Evolutionary conservation across 2,329 filamentous ascomycete genomes (phyloP).

Genomic region (Talaromyces piceae): DNA sequence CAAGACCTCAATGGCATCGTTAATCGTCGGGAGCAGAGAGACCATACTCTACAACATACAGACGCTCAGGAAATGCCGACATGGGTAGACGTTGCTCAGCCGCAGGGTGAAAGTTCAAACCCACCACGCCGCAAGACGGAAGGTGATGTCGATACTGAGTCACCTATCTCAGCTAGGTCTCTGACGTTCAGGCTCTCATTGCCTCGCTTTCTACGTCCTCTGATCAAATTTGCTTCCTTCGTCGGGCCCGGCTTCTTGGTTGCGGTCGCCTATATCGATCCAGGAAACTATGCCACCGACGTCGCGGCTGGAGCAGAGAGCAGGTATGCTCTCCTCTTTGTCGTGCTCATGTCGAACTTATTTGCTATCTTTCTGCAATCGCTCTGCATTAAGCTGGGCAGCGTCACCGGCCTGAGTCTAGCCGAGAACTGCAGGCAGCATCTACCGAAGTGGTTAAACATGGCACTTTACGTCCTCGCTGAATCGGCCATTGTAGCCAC

Average conservation of each 20-base stretch:
- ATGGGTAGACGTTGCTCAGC: background rate
- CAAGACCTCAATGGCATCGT: constrained; percentile 56
- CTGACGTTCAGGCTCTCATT: constrained; percentile 23
- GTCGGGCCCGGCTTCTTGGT: constrained; percentile 43
- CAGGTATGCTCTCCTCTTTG: constrained; percentile 39
- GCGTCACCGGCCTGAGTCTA: constrained; percentile 60
- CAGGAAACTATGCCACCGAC: constrained; percentile 45
- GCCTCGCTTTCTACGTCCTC: constrained; percentile 18
- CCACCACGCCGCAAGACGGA: constrained; percentile 11
- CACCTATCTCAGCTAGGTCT: constrained; percentile 22
- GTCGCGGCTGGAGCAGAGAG: constrained; percentile 41
- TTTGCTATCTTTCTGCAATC: constrained; percentile 43
- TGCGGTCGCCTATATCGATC: constrained; percentile 44
- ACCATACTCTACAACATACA: background rate
- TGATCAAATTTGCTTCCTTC: constrained; percentile 37
- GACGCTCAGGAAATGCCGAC: background rate
- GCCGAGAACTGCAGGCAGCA: constrained; percentile 59
- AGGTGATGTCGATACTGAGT: constrained; percentile 23
- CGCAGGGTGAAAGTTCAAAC: background rate
- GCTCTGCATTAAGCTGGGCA: constrained; percentile 55
- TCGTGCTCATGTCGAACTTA: constrained; percentile 42
- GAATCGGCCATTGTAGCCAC: constrained; percentile 65
- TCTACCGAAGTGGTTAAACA: constrained; percentile 59
- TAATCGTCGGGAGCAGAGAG: constrained; percentile 47
- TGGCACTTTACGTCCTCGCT: constrained; percentile 54